Conservation (phyloP, 805 yeast species). For the Metschnikowia continentalis region DNA sequence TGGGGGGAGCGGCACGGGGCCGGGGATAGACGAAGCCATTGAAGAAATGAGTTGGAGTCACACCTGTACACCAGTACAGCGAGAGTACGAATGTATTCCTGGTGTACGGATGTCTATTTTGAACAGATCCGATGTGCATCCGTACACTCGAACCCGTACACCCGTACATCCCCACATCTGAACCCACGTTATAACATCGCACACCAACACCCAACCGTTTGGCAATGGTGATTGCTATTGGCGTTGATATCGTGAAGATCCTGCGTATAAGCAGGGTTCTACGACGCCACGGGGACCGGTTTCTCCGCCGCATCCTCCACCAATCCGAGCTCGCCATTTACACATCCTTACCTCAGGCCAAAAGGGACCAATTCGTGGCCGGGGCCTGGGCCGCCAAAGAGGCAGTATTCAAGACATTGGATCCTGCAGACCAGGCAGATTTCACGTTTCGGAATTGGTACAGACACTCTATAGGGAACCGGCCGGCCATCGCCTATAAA, state of each 20-base stretch:
- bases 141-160: not conserved
- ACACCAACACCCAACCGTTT: too few species aligned
- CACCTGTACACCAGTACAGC: not conserved
- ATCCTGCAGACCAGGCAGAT: slow-evolving; percentile 40
- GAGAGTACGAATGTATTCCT: too few species aligned
- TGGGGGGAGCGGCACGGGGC: slow-evolving; percentile 73
- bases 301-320: slow-evolving; percentile 48
- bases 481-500: slow-evolving; percentile 34
- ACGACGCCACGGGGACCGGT: slow-evolving; percentile 18
- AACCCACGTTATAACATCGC: not conserved
- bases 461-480: slow-evolving; percentile 40
- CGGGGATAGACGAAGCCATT: slow-evolving; percentile 89
- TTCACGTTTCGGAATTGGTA: slow-evolving; percentile 63
- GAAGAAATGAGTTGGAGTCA: not conserved
- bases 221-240: slow-evolving; percentile 38
- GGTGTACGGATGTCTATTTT: too few species aligned
- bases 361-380: slow-evolving; percentile 38
- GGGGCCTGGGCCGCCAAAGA: slow-evolving; percentile 73
- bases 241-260: slow-evolving; percentile 51
- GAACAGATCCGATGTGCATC: not conserved
- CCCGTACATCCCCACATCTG: not conserved
- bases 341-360: slow-evolving; percentile 6
- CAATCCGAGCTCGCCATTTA: slow-evolving; percentile 40
- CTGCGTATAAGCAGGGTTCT: slow-evolving; percentile 45
- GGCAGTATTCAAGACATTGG: slow-evolving; percentile 63